Percentiles rank a stretch among this genome's conserved stretches.
phyloP scores from a whole-genome alignment of 495 filamentous ascomycete species.

The Xylaria telfairii region DNA sequence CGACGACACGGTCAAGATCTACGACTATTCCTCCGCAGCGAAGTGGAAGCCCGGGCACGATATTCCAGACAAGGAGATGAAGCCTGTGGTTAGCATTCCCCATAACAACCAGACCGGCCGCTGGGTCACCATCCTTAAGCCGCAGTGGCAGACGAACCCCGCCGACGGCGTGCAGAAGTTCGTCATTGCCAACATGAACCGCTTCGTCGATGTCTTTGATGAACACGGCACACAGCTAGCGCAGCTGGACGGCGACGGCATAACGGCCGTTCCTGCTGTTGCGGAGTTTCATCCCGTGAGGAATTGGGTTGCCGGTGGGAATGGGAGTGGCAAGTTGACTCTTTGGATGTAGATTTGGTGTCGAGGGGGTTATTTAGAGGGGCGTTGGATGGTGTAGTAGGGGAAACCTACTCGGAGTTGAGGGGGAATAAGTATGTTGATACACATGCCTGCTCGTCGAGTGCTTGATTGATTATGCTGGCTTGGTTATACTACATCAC shows the following conservation, averaged over 20 bases:
- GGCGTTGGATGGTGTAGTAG: not conserved
- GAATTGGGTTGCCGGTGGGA: slow-evolving; percentile 94
- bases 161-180: slow-evolving; percentile 80
- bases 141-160: slow-evolving; percentile 88
- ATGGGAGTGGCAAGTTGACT: slow-evolving; percentile 88
- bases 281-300: slow-evolving; percentile 85
- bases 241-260: slow-evolving; percentile 85
- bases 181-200: slow-evolving; percentile 96
- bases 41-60: slow-evolving; percentile 68
- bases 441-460: not conserved
- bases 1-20: slow-evolving; percentile 93
- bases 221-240: slow-evolving; percentile 83
- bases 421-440: not conserved
- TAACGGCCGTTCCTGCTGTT: slow-evolving; percentile 93
- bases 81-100: slow-evolving; percentile 68
- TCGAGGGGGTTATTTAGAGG: not conserved
- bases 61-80: slow-evolving; percentile 66
- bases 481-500: not conserved
- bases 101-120: slow-evolving; percentile 97
- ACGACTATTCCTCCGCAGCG: slow-evolving; percentile 71
- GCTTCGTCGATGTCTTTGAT: slow-evolving; percentile 91
- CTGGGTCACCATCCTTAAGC: slow-evolving; percentile 78
- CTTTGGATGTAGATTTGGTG: slow-evolving; percentile 74
- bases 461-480: not conserved
- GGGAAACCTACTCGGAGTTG: not conserved